Evolutionary conservation across 352 stramenopile genomes (phyloP).

Genomic region (Globisporangium nunn): DNA sequence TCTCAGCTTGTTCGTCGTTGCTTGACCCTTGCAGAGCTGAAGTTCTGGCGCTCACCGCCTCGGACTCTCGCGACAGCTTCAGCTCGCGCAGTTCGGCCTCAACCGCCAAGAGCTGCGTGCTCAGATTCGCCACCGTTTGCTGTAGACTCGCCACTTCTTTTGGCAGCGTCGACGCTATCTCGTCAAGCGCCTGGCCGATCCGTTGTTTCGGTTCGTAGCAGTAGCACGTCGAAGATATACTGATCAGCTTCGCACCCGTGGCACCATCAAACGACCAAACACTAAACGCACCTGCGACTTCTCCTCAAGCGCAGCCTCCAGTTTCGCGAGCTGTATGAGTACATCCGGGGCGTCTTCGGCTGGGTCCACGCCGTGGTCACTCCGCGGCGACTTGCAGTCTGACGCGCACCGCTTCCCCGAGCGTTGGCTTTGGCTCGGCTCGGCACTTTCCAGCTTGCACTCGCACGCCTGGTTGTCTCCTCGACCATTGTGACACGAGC

Average conservation of each 20-base stretch:
- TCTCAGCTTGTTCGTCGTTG: neutral
- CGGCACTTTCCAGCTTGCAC: constrained; percentile 2
- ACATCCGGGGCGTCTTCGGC: constrained; percentile 2
- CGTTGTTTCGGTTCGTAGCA: neutral
- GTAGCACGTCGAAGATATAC: neutral
- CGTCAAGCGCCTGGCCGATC: constrained; percentile 24
- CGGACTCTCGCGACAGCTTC: constrained; percentile 22
- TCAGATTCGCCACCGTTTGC: constrained; percentile 38
- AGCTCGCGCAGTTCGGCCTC: constrained; percentile 40
- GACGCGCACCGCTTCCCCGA: neutral
- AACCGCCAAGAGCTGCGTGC: constrained; percentile 28
- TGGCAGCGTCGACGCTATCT: constrained; percentile 20
- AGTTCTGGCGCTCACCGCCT: constrained; percentile 3
- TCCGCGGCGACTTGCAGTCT: neutral
- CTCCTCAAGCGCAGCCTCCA: constrained; percentile 36
- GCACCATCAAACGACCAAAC: neutral
- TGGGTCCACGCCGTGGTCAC: too few relatives aligned
- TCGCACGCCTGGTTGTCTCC: constrained; percentile 1
- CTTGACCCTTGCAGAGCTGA: neutral
- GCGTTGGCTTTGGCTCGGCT: neutral
- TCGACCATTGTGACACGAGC: constrained; percentile 21
- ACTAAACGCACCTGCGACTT: constrained; percentile 29
- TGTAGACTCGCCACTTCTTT: constrained; percentile 33
- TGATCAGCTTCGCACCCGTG: neutral
- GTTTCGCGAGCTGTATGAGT: constrained; percentile 28